phyloP scores from a whole-genome alignment of 352 stramenopile species.

The Phytophthora gonapodyides region DNA sequence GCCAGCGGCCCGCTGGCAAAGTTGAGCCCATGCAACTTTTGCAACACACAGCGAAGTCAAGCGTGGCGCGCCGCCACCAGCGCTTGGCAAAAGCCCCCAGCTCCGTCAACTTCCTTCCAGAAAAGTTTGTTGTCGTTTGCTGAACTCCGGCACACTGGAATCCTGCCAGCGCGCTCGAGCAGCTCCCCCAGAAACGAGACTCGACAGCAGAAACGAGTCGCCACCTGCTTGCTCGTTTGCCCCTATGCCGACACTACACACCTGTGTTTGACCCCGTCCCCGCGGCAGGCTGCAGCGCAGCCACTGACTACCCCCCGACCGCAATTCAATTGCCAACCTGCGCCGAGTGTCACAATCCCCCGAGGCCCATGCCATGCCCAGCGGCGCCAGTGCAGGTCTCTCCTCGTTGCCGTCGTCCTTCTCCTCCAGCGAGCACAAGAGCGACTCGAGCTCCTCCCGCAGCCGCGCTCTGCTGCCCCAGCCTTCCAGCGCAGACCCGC shows the following conservation, averaged over 20 bases:
- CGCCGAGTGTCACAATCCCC: conserved; percentile 16
- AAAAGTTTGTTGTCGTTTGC: conserved; percentile 27
- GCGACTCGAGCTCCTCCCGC: conserved; percentile 22
- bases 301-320: conserved; percentile 21
- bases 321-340: conserved; percentile 39
- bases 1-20: background rate
- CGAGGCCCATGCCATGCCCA: conserved; percentile 41
- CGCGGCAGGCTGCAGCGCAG: conserved; percentile 11
- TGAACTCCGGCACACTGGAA: conserved; percentile 16
- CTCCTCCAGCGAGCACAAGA: conserved; percentile 39
- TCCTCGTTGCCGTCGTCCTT: conserved; percentile 30
- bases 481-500: conserved; percentile 19
- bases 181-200: conserved; percentile 15
- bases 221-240: conserved; percentile 20
- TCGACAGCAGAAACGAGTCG: conserved; percentile 37
- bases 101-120: conserved; percentile 19
- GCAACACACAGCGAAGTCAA: conserved; percentile 4
- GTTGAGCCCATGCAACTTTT: background rate
- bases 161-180: conserved; percentile 11
- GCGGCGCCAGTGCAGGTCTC: conserved; percentile 20
- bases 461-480: conserved; percentile 13
- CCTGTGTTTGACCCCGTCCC: conserved; percentile 35
- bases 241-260: conserved; percentile 25
- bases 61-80: background rate
- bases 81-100: background rate